Evolutionary conservation across 129 eudicot species (phyloP).

Genomic region (Smallanthus sonchifolius): DNA sequence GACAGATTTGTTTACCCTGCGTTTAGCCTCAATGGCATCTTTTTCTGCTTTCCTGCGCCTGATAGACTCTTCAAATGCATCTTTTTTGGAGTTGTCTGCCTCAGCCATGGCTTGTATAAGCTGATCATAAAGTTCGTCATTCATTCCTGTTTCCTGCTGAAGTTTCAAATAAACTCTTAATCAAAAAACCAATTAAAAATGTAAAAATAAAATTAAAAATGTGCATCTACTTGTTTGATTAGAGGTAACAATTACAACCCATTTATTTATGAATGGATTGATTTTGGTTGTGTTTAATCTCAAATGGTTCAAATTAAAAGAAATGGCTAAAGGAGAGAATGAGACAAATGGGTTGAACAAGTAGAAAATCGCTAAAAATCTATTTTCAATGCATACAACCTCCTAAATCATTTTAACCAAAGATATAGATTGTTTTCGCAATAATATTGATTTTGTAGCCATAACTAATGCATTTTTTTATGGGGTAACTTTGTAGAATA

Average conservation of each 20-base stretch:
- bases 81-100: constrained; percentile 57
- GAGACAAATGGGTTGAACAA: neutral
- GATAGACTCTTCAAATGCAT: constrained; percentile 74
- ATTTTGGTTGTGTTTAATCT: neutral
- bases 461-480: neutral
- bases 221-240: neutral
- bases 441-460: neutral
- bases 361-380: neutral
- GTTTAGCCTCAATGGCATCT: constrained; percentile 63
- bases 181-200: neutral
- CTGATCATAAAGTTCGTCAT: constrained; percentile 61
- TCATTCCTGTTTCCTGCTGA: constrained; percentile 50
- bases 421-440: neutral
- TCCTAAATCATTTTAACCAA: neutral
- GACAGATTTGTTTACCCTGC: constrained; percentile 44
- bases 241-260: neutral
- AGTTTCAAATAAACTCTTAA: constrained; percentile 9
- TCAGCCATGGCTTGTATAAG: constrained; percentile 68
- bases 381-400: neutral
- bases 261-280: neutral
- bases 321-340: neutral
- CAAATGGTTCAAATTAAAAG: neutral
- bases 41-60: constrained; percentile 82
- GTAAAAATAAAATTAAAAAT: neutral
- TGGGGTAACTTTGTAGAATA: too few relatives aligned